These are phyloP conservation scores for Russula abietina DNA, from an alignment of 768 basidiomycete species.

Conservation along the genomic window DNA sequence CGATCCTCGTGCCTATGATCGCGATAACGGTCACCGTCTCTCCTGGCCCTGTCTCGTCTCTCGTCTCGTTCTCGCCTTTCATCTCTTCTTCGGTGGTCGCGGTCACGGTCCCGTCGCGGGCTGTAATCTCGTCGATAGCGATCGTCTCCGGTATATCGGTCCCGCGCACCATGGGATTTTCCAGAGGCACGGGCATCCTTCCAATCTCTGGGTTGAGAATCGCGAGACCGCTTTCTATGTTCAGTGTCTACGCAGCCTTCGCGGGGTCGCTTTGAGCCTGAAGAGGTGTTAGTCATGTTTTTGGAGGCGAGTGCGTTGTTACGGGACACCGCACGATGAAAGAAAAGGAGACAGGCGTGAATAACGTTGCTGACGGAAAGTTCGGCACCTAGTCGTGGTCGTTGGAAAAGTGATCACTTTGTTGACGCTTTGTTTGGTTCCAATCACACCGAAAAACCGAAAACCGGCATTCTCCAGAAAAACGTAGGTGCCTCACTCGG, in stretches of 20 bases:
- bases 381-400: not conserved
- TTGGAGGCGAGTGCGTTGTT: constrained; percentile 45
- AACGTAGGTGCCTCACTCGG: not conserved
- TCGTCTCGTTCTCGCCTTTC: constrained; percentile 31
- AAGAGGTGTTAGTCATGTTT: constrained; percentile 70
- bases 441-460: not conserved
- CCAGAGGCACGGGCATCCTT: constrained; percentile 52
- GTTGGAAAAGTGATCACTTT: constrained; percentile 3
- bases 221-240: constrained; percentile 50
- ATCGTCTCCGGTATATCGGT: constrained; percentile 35
- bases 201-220: constrained; percentile 57
- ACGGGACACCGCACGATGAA: constrained; percentile 79
- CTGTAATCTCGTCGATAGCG: constrained; percentile 29
- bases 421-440: constrained; percentile 13
- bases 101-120: constrained; percentile 28
- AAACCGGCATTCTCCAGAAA: constrained; percentile 2
- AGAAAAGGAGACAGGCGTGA: constrained; percentile 28
- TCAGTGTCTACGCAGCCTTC: constrained; percentile 45
- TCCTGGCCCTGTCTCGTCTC: constrained; percentile 32
- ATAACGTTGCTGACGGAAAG: constrained; percentile 7
- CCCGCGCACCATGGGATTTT: constrained; percentile 28
- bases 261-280: constrained; percentile 80
- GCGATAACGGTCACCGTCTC: constrained; percentile 32
- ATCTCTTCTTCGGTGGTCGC: constrained; percentile 34
- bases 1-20: constrained; percentile 23